Evolutionary conservation across 768 basidiomycete species (phyloP).

Genomic region (Tulasnella sp.): DNA sequence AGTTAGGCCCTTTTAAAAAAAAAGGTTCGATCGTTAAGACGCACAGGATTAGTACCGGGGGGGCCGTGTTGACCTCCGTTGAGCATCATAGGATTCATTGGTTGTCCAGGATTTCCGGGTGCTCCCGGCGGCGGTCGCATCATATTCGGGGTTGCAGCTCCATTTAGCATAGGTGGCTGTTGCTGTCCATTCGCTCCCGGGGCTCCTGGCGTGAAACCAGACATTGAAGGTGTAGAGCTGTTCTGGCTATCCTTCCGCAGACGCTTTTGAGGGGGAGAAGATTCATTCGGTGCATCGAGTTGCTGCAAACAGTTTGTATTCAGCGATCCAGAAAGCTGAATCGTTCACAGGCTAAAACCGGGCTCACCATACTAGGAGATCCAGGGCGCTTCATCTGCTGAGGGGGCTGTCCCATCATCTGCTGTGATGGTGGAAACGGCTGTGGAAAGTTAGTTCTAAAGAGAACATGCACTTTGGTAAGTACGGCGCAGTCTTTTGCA

Average conservation of each 20-base stretch:
- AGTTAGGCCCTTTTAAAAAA: neutral
- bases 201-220: neutral
- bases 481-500: neutral
- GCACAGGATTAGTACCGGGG: conserved; percentile 5
- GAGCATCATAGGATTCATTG: conserved; percentile 18
- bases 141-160: neutral
- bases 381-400: conserved; percentile 19
- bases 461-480: neutral
- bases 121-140: conserved; percentile 21
- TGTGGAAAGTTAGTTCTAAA: neutral
- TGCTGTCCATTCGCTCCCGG: conserved; percentile 16
- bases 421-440: conserved; percentile 12
- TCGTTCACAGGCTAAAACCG: neutral
- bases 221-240: neutral
- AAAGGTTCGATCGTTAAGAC: neutral
- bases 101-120: conserved; percentile 2
- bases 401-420: neutral
- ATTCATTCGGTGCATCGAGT: conserved; percentile 19
- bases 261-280: conserved; percentile 28
- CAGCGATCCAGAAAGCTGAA: neutral
- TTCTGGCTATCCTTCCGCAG: conserved; percentile 16
- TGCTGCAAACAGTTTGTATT: neutral
- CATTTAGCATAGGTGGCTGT: conserved; percentile 19
- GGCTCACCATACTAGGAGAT: conserved; percentile 14
- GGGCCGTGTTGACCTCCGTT: conserved; percentile 7